Evolutionary conservation across 495 filamentous ascomycete species (phyloP), one percentile per base, ranked within the genome.

Genomic region (Lasiosphaeria hispida): DNA sequence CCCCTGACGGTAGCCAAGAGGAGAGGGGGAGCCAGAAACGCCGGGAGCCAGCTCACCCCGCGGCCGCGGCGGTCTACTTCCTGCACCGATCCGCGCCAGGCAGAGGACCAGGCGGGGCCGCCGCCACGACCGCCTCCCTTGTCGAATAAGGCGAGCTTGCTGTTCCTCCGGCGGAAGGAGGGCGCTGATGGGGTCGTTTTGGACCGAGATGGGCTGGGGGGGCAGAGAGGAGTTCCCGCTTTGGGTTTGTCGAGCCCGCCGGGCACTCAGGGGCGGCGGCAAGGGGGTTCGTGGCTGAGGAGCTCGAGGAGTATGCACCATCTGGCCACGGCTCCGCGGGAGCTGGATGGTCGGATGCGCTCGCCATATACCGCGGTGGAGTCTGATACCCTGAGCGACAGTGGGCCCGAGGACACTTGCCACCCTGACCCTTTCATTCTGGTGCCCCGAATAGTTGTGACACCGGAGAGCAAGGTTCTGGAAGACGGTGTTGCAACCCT

Each of bases 391-490:
- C 13, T 30, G 10, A 49, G 40, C 17, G 37, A 40, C 13, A 30
- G 53, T 18, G 34, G 9, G 17, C 10, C 9, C 18, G 19, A 18
- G 4, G 37, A n/a, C 13, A 8, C 34, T 11, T n/a, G 11, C 19
- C 19, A 39, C 13, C 36, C 35, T 11, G 69, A 71, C 14, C 68
- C 69, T 0, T 69, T 67, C 19, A 54, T 78, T 7, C 68, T 80
- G 14, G 64, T 71, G 34, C 78, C 72, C 10, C 61, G 72, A 13
- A 72, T 79, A 18, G 62, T 67, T 1, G 72, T 79, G 33, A 83
- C 70, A 3, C 81, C 85, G 0, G 85, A 84, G 52, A 71, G 70
- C 69, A 78, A 81, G 8, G 69, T 70, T n/a, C 57, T 78, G 1
- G 64, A 74, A 19, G 64, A 68, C 13, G 66, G 56, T 7, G 59